These are phyloP conservation scores for Xylaria sp. DNA, from an alignment of 495 filamentous ascomycete species.

Conservation along the genomic window DNA sequence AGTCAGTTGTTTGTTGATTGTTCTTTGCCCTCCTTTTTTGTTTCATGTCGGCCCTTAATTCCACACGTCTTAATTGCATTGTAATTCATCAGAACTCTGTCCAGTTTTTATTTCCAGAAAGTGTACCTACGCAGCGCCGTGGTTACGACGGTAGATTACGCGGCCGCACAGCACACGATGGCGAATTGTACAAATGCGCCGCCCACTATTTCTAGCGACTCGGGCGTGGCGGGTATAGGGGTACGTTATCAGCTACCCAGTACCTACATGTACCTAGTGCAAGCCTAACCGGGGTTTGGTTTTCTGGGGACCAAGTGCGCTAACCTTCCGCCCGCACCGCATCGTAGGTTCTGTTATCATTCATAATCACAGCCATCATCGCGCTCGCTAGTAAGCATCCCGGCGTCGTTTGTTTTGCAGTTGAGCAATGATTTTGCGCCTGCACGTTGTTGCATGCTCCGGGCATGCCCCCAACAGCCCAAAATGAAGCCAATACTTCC, in stretches of 20 bases:
- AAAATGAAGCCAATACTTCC: neutral
- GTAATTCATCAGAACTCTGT: neutral
- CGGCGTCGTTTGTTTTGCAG: conserved; percentile 28
- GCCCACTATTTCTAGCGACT: conserved; percentile 52
- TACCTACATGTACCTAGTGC: too few species aligned
- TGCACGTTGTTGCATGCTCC: neutral
- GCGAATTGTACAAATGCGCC: conserved; percentile 58
- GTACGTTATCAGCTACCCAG: conserved; percentile 52
- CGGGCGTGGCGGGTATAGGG: conserved; percentile 64
- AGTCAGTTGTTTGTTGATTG: neutral
- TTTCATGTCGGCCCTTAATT: neutral
- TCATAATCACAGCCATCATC: conserved; percentile 60
- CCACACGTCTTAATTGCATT: neutral
- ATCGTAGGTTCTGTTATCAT: conserved; percentile 62
- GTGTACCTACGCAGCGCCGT: too few species aligned
- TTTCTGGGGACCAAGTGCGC: neutral
- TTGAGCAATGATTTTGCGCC: neutral
- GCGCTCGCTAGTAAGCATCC: conserved; percentile 43
- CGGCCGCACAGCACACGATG: neutral
- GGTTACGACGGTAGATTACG: too few species aligned
- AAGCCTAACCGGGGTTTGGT: conserved; percentile 2
- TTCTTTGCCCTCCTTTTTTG: neutral
- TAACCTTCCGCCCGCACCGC: conserved; percentile 1
- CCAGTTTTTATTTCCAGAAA: neutral
- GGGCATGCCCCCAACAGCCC: neutral